A percentile compares a stretch with the other conserved stretches of the same genome.
Conservation (phyloP, 1,284 basidiomycete species). For the Stereum hirsutum region DNA sequence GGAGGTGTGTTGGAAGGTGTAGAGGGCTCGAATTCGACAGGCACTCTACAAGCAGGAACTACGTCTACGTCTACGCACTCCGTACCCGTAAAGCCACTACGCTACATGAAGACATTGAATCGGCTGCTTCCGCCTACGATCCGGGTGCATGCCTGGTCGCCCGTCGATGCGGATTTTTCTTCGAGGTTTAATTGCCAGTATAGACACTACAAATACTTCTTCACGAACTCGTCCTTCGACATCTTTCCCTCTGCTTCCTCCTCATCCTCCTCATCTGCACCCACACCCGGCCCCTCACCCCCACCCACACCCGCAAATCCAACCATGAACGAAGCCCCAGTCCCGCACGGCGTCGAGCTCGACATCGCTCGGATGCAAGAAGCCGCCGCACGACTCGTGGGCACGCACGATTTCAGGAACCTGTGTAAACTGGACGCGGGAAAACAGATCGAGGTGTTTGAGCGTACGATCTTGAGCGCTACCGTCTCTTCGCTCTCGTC, state of each 20-base stretch:
- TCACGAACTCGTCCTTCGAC: slow-evolving; percentile 43
- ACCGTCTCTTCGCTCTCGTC: slow-evolving; percentile 39
- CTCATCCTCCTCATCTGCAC: no score
- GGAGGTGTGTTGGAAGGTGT: slow-evolving; percentile 14
- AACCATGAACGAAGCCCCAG: no score
- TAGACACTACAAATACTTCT: slow-evolving; percentile 98
- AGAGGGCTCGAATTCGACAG: slow-evolving; percentile 5
- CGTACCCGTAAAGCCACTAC: slow-evolving; percentile 45
- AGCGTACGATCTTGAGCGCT: slow-evolving; percentile 55
- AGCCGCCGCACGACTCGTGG: slow-evolving; percentile 67
- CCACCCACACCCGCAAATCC: no score
- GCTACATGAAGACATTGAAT: slow-evolving; percentile 81
- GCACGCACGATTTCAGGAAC: slow-evolving; percentile 95
- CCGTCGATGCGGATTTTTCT: slow-evolving; percentile 75
- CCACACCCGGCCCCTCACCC: no score
- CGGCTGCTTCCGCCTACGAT: slow-evolving; percentile 86
- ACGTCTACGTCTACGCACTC: no score
- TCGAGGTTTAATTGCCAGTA: slow-evolving; percentile 83
- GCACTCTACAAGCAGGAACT: no score
- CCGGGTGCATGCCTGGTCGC: slow-evolving; percentile 93
- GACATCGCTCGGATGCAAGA: slow-evolving; percentile 72
- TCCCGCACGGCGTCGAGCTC: no score
- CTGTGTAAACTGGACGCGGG: slow-evolving; percentile 91
- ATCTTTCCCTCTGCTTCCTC: no score
- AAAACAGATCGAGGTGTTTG: slow-evolving; percentile 86